A percentile compares a stretch with the other conserved stretches of the same genome.
phyloP scores from a whole-genome alignment of 768 basidiomycete species.

The Psilocybe cubensis region DNA sequence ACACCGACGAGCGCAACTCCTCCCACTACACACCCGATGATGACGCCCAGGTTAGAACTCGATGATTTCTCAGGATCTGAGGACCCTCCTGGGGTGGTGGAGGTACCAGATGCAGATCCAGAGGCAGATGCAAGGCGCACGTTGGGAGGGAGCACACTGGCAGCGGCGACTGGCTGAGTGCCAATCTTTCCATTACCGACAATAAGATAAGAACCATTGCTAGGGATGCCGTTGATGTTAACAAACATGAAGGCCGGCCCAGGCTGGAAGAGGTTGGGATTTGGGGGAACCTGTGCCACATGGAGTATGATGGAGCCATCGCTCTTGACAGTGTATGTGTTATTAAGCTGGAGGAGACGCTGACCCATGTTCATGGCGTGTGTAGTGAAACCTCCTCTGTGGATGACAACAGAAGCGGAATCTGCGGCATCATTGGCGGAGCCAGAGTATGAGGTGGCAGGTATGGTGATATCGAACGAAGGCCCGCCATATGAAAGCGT shows the following conservation, averaged over 20 bases:
- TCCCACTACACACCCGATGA: conserved; percentile 57
- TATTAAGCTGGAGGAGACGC: conserved; percentile 80
- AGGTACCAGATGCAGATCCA: conserved; percentile 12
- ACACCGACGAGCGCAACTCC: conserved; percentile 55
- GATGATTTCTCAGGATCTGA: conserved; percentile 18
- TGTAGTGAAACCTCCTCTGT: conserved; percentile 83
- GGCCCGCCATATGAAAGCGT: conserved; percentile 83
- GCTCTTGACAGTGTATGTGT: conserved; percentile 77
- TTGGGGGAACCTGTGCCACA: conserved; percentile 82
- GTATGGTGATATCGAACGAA: conserved; percentile 76
- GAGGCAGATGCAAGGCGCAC: conserved; percentile 39
- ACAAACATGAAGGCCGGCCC: conserved; percentile 88
- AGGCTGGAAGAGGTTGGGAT: conserved; percentile 85
- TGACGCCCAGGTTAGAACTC: conserved; percentile 38
- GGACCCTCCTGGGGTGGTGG: conserved; percentile 13
- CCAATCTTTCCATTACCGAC: conserved; percentile 82
- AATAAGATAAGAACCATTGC: conserved; percentile 74
- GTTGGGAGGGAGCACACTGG: conserved; percentile 52
- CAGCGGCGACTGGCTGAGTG: conserved; percentile 56
- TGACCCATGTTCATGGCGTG: conserved; percentile 92
- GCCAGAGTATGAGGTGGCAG: conserved; percentile 68
- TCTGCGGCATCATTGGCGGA: conserved; percentile 70
- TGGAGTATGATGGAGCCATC: conserved; percentile 81
- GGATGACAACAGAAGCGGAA: conserved; percentile 74
- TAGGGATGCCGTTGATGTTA: conserved; percentile 83